A percentile compares a stretch with the other conserved stretches of the same genome.
These are phyloP conservation scores for Dacryopinax spathularia DNA, from an alignment of 768 basidiomycete species.

Conservation along the genomic window DNA sequence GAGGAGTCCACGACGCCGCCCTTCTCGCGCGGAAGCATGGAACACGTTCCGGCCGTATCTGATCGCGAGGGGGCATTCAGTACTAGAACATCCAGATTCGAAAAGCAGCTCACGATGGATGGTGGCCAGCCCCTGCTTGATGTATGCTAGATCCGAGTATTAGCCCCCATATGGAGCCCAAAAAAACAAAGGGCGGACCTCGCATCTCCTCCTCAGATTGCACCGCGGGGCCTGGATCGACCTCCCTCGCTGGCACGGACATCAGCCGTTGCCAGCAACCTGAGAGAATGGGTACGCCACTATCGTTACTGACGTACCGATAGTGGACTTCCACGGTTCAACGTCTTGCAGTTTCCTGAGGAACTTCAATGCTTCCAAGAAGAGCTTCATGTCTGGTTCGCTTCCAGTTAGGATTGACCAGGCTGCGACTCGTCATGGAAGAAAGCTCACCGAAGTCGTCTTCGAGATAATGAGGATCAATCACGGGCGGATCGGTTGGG, in stretches of 20 bases:
- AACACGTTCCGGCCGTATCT: conserved; percentile 40
- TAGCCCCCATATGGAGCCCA: too few relatives aligned
- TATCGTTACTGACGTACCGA: conserved; percentile 8
- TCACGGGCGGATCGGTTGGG: conserved; percentile 23
- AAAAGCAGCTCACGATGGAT: conserved; percentile 16
- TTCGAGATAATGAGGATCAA: conserved; percentile 34
- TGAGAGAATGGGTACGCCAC: too few relatives aligned
- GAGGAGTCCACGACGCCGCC: conserved; percentile 48
- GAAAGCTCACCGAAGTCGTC: conserved; percentile 27
- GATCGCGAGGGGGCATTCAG: neutral
- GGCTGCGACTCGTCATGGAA: neutral
- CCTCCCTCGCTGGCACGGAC: conserved; percentile 18
- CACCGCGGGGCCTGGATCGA: conserved; percentile 24
- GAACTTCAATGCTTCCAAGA: conserved; percentile 26
- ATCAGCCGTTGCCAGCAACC: neutral
- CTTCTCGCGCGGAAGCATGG: conserved; percentile 48
- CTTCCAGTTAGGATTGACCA: neutral
- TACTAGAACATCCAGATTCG: too few relatives aligned
- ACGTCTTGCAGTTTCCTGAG: conserved; percentile 17
- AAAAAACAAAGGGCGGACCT: neutral
- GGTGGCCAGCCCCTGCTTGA: conserved; percentile 15
- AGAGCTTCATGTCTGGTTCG: conserved; percentile 16
- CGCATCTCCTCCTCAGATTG: conserved; percentile 25
- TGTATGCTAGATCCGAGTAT: conserved; percentile 13
- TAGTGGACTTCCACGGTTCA: conserved; percentile 22